Conservation (phyloP, 176 grass and related monocot genomes). For the Zoysia pacifica region DNA sequence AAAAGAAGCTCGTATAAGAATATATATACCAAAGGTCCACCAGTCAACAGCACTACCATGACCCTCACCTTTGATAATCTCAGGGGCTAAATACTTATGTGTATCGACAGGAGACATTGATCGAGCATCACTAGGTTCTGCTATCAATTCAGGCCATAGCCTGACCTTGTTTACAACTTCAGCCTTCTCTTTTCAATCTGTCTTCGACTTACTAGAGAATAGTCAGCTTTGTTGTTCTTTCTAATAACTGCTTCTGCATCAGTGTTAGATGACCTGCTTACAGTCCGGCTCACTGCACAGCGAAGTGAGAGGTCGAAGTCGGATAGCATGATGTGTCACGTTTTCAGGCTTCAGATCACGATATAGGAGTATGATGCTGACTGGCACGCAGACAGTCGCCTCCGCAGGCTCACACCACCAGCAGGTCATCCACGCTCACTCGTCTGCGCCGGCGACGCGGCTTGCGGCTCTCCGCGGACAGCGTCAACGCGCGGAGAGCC, state of each 20-base stretch:
- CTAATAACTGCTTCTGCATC: slow-evolving; percentile 45
- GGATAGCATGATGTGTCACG: slow-evolving; percentile 39
- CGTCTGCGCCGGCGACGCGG: too few species aligned
- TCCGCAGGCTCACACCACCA: too few species aligned
- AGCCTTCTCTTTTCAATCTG: slow-evolving; percentile 68
- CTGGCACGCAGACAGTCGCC: too few species aligned
- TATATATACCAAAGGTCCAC: slow-evolving; percentile 88
- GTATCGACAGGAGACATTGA: slow-evolving; percentile 94
- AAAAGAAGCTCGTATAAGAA: slow-evolving; percentile 92
- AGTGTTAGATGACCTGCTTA: slow-evolving; percentile 66
- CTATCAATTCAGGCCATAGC: slow-evolving; percentile 81
- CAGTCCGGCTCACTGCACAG: slow-evolving; percentile 65
- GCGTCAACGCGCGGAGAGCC: too few species aligned
- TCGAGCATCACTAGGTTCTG: slow-evolving; percentile 80
- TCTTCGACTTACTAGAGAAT: slow-evolving; percentile 79
- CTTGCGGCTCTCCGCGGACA: too few species aligned
- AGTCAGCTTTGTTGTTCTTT: slow-evolving; percentile 52
- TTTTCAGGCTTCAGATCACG: slow-evolving; percentile 94
- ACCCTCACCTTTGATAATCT: slow-evolving; percentile 82
- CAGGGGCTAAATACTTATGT: slow-evolving; percentile 40
- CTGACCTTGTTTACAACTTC: slow-evolving; percentile 83
- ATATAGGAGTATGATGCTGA: slow-evolving; percentile 50
- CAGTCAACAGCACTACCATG: slow-evolving; percentile 95
- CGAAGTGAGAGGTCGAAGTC: slow-evolving; percentile 41
- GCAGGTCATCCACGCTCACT: too few species aligned